These are phyloP conservation scores for Leersia perrieri DNA, from an alignment of 176 grass and related monocot species.

Conservation along the genomic window DNA sequence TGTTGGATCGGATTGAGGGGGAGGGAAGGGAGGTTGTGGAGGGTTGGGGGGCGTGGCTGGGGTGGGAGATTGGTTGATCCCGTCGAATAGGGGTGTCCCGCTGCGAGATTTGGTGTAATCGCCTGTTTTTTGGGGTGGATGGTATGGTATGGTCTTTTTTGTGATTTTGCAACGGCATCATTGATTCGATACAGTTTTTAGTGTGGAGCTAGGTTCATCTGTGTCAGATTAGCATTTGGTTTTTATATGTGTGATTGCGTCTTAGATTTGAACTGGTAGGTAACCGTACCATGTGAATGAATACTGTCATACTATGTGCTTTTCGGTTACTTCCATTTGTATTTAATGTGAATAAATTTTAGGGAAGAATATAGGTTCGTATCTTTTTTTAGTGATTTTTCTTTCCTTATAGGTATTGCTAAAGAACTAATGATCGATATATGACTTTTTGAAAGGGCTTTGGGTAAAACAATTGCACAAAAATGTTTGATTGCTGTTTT, in stretches of 20 bases:
- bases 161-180: background rate
- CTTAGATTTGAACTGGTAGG: background rate
- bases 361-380: background rate
- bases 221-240: background rate
- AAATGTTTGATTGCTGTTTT: background rate
- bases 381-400: conserved; percentile 3
- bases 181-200: background rate
- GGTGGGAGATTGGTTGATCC: conserved; percentile 21
- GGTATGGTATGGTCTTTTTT: too few relatives aligned
- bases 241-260: background rate
- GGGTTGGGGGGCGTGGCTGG: background rate
- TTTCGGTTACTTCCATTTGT: background rate
- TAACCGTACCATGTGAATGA: conserved; percentile 6
- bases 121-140: background rate
- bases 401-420: background rate
- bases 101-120: background rate
- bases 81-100: background rate
- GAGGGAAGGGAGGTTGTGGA: background rate
- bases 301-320: background rate
- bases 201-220: background rate
- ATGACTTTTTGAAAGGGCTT: background rate
- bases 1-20: background rate
- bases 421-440: background rate
- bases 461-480: background rate
- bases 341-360: background rate